A percentile compares a stretch with the other conserved stretches of the same genome.
Conservation (phyloP, 805 yeast species). For the Suhomyces prunicola region DNA sequence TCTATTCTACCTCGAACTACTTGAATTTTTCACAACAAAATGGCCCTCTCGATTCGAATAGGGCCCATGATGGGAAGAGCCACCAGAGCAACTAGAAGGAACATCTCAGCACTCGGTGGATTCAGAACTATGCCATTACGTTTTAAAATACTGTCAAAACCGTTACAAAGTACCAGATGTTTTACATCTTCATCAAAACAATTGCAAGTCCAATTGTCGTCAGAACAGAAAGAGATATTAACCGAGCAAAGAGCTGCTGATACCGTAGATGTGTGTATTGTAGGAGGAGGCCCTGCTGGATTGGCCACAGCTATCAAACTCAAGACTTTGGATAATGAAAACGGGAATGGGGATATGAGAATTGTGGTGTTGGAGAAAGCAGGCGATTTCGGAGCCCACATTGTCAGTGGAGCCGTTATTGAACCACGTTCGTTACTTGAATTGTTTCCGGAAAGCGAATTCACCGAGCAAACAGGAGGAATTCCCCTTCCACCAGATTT, state of each 20-base stretch:
- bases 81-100: neutral
- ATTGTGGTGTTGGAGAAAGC: slow-evolving; percentile 92
- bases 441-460: slow-evolving; percentile 68
- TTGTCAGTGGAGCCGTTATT: slow-evolving; percentile 87
- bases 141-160: neutral
- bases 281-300: slow-evolving; percentile 98
- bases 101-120: neutral
- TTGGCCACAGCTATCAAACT: slow-evolving; percentile 86
- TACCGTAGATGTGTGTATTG: slow-evolving; percentile 88
- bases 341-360: slow-evolving; percentile 65
- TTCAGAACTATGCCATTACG: neutral
- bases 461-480: slow-evolving; percentile 44
- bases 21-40: neutral
- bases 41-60: neutral
- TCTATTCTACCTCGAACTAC: neutral
- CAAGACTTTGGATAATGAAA: slow-evolving; percentile 75
- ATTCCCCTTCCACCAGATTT: slow-evolving; percentile 77
- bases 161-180: neutral
- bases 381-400: slow-evolving; percentile 89
- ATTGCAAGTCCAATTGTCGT: neutral
- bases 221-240: slow-evolving; percentile 3
- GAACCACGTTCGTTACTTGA: slow-evolving; percentile 89
- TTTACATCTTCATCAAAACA: neutral
- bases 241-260: slow-evolving; percentile 75
- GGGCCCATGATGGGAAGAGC: neutral